Evolutionary conservation across 2,329 filamentous ascomycete genomes (phyloP).

Genomic region (Cercospora sp.): DNA sequence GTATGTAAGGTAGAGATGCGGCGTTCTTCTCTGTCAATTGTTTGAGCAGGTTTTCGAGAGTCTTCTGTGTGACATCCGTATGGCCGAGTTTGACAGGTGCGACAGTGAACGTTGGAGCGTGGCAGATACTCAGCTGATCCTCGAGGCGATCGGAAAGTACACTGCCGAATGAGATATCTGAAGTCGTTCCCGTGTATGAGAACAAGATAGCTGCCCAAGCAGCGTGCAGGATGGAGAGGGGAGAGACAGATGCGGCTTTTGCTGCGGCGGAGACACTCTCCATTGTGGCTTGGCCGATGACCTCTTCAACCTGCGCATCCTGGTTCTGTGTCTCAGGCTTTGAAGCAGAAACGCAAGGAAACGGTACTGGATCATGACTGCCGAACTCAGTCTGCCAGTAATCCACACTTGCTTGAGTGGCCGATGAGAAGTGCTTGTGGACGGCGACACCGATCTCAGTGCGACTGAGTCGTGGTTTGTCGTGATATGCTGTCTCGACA

Average conservation of each 20-base stretch:
- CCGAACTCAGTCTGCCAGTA: neutral
- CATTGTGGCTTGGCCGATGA: neutral
- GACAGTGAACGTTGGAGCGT: conserved; percentile 37
- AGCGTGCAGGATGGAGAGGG: neutral
- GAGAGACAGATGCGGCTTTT: neutral
- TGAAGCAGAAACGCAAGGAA: neutral
- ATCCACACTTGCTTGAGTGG: neutral
- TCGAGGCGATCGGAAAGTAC: conserved; percentile 72
- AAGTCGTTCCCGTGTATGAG: conserved; percentile 32
- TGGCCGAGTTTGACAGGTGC: conserved; percentile 28
- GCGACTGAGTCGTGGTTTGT: neutral
- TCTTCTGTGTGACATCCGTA: conserved; percentile 27
- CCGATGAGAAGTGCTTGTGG: neutral
- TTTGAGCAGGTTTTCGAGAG: neutral
- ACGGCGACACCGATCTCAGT: neutral
- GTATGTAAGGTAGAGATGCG: conserved; percentile 15
- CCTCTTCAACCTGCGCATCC: neutral
- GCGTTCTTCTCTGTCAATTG: conserved; percentile 19
- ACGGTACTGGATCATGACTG: neutral
- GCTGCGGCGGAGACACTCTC: neutral
- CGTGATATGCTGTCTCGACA: neutral
- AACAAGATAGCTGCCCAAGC: neutral
- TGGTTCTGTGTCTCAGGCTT: neutral
- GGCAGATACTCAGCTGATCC: conserved; percentile 39
- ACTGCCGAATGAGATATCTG: conserved; percentile 70